Base-by-base conservation (phyloP, 1,139 yeast genomes). In the Nadsonia commutata region DNA sequence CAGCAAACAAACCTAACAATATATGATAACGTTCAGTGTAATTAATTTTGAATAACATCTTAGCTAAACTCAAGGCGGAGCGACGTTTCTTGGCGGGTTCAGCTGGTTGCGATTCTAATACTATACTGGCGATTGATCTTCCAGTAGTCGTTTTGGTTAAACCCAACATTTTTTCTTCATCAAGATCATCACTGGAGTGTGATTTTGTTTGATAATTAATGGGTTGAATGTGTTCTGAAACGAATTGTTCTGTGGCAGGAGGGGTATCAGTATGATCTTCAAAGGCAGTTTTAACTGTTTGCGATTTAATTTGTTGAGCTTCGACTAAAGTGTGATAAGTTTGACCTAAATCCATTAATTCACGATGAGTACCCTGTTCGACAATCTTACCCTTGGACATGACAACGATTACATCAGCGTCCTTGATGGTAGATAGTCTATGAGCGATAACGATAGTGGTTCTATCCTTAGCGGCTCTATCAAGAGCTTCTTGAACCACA, bases 361-460 rank as follows among this genome's bases (percentile, higher is more conserved):
- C 63, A 7, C 54, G 47, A 51, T 64, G 74, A 4, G 60, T 58
- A 1, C 76, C 72, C 48, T 59, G 59, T 48, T 67, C 72, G n/a
- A 64, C 52, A 43, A 67, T 63, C 23, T 50, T 52, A 16, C 71
- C 71, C 44, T 54, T 55, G 27, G 60, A 52, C 68, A 67, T 65
- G 37, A 67, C 71, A 13, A 67, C 67, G 46, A 67, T 66, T 45
- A 60, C 57, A 51, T 67, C 65, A 9, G 71, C 71, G 43, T 65
- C 65, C 53, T 71, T 75, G 46, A 82, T 80, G 2, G 93, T 81
- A 6, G 86, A 76, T 46, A 82, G 62, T 50, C 90, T 70, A 59
- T 80, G 93, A 2, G 93, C 90, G 57, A 82, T 79, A 16, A 83
- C 78, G 40, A 81, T 78, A 2, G 86, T 80, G 1, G 93, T 81